These are phyloP conservation scores for Alternaria panax DNA, from an alignment of 2,329 filamentous ascomycete species.

Conservation along the genomic window DNA sequence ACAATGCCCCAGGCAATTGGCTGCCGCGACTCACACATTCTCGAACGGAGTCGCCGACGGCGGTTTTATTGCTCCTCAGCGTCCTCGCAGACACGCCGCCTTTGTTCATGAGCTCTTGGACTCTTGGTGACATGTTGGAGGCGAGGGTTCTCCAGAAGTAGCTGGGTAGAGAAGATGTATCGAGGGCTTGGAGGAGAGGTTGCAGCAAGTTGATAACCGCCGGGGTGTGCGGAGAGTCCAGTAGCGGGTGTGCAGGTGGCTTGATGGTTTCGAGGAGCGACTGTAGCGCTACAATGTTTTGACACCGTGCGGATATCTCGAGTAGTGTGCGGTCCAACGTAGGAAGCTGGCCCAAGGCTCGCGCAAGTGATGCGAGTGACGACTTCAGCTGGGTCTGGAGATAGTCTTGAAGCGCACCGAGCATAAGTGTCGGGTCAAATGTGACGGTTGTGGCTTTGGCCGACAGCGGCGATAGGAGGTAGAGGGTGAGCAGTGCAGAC, in stretches of 20 bases:
- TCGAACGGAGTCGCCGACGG: slow-evolving; percentile 77
- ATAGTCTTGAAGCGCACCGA: slow-evolving; percentile 80
- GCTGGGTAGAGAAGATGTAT: slow-evolving; percentile 84
- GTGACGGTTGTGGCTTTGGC: slow-evolving; percentile 56
- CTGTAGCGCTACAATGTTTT: slow-evolving; percentile 90
- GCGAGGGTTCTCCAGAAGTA: slow-evolving; percentile 96
- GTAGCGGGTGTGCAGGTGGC: slow-evolving; percentile 72
- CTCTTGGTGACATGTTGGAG: slow-evolving; percentile 74
- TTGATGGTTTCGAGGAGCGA: slow-evolving; percentile 74
- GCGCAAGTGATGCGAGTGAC: slow-evolving; percentile 75
- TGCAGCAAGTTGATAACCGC: slow-evolving; percentile 66
- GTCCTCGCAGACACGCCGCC: slow-evolving; percentile 86
- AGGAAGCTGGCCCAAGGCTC: slow-evolving; percentile 80
- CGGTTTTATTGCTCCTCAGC: slow-evolving; percentile 75
- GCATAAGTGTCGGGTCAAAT: slow-evolving; percentile 73
- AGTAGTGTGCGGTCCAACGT: slow-evolving; percentile 80
- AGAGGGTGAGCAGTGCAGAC: slow-evolving; percentile 78
- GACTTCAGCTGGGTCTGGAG: slow-evolving; percentile 81
- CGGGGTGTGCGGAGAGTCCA: slow-evolving; percentile 48
- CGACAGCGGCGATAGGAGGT: slow-evolving; percentile 76
- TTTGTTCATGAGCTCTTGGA: slow-evolving; percentile 82
- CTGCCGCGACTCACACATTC: slow-evolving; percentile 84
- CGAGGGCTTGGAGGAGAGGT: slow-evolving; percentile 77
- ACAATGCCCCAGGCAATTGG: slow-evolving; percentile 66
- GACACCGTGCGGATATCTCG: slow-evolving; percentile 84